These are phyloP conservation scores for Suillus lakei DNA, from an alignment of 768 basidiomycete species.

Conservation along the genomic window DNA sequence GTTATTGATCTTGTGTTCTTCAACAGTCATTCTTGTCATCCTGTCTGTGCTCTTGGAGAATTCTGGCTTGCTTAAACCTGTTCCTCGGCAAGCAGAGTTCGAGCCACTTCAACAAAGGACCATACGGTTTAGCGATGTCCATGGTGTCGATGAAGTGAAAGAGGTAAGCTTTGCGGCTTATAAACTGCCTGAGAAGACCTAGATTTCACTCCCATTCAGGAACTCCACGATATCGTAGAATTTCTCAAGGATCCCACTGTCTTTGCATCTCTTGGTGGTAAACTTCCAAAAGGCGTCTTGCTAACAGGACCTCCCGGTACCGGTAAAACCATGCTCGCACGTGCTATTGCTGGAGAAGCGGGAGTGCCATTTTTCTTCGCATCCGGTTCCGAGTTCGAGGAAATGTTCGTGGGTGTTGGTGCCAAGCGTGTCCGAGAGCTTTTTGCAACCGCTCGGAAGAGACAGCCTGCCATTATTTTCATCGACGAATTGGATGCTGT, in stretches of 20 bases:
- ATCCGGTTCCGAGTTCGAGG: constrained; percentile 96
- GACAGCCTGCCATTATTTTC: constrained; percentile 96
- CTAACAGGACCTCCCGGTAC: constrained; percentile 93
- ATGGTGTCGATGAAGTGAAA: constrained; percentile 97
- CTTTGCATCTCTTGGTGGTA: constrained; percentile 91
- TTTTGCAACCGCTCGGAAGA: constrained; percentile 92
- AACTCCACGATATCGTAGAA: constrained; percentile 92
- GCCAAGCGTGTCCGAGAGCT: constrained; percentile 95
- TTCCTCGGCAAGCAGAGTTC: constrained; percentile 80
- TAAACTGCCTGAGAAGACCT: not conserved
- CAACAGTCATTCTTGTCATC: constrained; percentile 78
- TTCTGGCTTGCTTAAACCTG: constrained; percentile 90
- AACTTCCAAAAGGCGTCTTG: constrained; percentile 91
- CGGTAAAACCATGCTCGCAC: constrained; percentile 82
- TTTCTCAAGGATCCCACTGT: constrained; percentile 93
- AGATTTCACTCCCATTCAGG: constrained; percentile 46
- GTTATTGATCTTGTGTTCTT: not conserved
- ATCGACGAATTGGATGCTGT: constrained; percentile 97
- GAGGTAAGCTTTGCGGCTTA: constrained; percentile 52
- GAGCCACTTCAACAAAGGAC: constrained; percentile 80
- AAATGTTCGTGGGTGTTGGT: constrained; percentile 96
- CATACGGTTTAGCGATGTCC: constrained; percentile 93
- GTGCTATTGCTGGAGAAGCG: constrained; percentile 97
- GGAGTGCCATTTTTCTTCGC: constrained; percentile 98
- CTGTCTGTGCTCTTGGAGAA: constrained; percentile 92